Base-by-base conservation (phyloP, 305 asterid genomes). In the Salvia sclarea region DNA sequence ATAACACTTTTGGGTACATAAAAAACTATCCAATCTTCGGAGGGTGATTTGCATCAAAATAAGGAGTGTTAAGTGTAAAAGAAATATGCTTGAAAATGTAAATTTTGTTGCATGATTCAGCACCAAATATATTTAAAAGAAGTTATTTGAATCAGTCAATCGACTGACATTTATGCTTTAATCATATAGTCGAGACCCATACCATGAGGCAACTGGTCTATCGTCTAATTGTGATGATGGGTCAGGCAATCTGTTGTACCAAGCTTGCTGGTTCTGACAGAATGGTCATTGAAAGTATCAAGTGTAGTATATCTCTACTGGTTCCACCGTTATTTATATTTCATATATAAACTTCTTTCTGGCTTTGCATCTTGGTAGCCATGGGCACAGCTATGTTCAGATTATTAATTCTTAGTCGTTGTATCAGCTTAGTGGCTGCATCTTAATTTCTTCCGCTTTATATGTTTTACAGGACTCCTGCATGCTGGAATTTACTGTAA, bases 401-500 rank as follows among this genome's bases (percentile, higher is more conserved):
- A 11, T 65, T 53, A 33, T 66, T 35, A 38, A 49, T 61, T 54
- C 49, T 30, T 49, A 30, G 53, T 37, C 48, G 17, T 7, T 37
- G 45, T n/a, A 21, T 20, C 68, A 38, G 11, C 63, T 35, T 61
- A 38, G 33, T 44, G 61, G 37, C 43, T 41, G 53, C 68, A 56
- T 66, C 66, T 79, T 66, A 60, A 52, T 55, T 75, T 35, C 21
- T 30, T 49, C 66, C 14, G n/a, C 60, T 68, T 68, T 47, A 10
- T 41, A 40, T 72, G 52, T 73, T 66, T 68, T 75, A 66, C 92
- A 94, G 99, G 97, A 83, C 43, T 24, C 64, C 75, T 91, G 83
- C 80, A 80, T 60, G 69, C 76, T 94, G 85, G 97, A 94, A 76
- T 71, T 94, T 54, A 78, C 84, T 20, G 87, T 86, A 20, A 79